Evolutionary conservation across 495 filamentous ascomycete genomes (phyloP).

Genomic region (Podospora australis): DNA sequence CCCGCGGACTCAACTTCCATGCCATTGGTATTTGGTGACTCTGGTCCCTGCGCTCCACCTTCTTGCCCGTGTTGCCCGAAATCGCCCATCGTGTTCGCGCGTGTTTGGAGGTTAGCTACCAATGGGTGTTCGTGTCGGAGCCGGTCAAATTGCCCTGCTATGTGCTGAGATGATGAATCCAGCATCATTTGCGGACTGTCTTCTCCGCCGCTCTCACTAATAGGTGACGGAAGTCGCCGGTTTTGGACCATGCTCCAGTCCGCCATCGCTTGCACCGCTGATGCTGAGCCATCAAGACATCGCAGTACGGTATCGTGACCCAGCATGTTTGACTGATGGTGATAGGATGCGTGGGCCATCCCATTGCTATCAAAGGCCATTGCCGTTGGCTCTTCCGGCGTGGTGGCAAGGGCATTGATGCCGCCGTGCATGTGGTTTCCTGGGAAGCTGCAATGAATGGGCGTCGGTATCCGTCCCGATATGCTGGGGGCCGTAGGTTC

Average conservation of each 20-base stretch:
- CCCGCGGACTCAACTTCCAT: conserved; percentile 20
- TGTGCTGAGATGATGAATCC: conserved; percentile 21
- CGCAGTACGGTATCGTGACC: conserved; percentile 27
- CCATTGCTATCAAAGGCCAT: conserved; percentile 24
- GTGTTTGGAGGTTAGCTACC: too few relatives aligned
- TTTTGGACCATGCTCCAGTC: conserved; percentile 44
- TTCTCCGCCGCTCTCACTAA: conserved; percentile 59
- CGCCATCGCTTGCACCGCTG: conserved; percentile 27
- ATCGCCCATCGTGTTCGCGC: conserved; percentile 17
- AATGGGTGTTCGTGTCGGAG: conserved; percentile 34
- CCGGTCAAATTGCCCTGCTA: conserved; percentile 23
- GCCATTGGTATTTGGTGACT: conserved; percentile 2
- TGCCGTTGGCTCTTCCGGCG: conserved; percentile 37
- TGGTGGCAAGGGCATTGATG: conserved; percentile 27
- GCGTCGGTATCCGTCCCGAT: conserved; percentile 45
- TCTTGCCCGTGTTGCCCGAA: too few relatives aligned
- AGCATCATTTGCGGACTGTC: conserved; percentile 33
- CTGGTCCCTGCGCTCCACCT: background rate
- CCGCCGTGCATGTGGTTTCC: conserved; percentile 22
- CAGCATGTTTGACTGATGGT: conserved; percentile 15
- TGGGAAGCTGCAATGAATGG: conserved; percentile 45
- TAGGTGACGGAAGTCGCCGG: conserved; percentile 61
- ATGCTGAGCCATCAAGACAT: conserved; percentile 31
- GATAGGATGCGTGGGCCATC: conserved; percentile 22
- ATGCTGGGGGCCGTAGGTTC: conserved; percentile 23